Base-by-base conservation (phyloP, 2,329 filamentous ascomycete genomes). In the Teratosphaeria pseudoeucalypti region DNA sequence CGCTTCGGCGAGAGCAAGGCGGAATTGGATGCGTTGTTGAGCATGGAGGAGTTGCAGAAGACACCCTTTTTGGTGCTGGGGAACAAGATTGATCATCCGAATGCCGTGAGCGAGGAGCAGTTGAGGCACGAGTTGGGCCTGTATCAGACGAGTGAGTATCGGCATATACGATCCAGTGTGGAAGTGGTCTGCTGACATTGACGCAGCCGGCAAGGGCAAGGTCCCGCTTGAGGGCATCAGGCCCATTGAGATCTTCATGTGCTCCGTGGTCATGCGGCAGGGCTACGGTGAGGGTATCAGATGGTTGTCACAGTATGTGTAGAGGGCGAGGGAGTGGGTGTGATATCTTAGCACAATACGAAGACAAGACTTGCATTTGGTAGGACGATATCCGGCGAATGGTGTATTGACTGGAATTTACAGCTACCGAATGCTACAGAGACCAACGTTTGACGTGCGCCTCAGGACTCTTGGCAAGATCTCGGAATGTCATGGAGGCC, bases 61-160 rank as follows among this genome's bases (percentile, higher is more conserved):
- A 94, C 96, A 9, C 94, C 94, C 58, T 97, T 97, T 76, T 85
- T 97, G 63, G 85, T 99, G 68, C 85, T 99, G 64, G 94, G 94
- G 69, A 99, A 99, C 85, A 99, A 99, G 85, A 99, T 99, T 76
- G 94, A 99, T 76, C 92, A 97, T 80, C 92, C 92, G 58, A 89
- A 95, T 68, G 94, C 94, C 64, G 87, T 97, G 58, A 92, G 88
- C 66, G 94, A 99, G 82, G 92, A 97, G 70, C 90, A 96, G 79
- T 83, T 97, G 72, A 85, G 94, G 76, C 87, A 92, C 74, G 88
- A 92, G 75, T 82, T 99, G 61, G 94, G 94, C 64, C 78, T 99
- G 71, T 97, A 95, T 79, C 92, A 97, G 78, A 96, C 92, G 59
- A 96, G 90, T 62, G 66, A 64, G 67, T 63, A 19, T 32, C 6